A percentile compares a stretch with the other conserved stretches of the same genome.
These are phyloP conservation scores for Tothia fuscella DNA, from an alignment of 2,329 filamentous ascomycete genomes.

Conservation along the genomic window DNA sequence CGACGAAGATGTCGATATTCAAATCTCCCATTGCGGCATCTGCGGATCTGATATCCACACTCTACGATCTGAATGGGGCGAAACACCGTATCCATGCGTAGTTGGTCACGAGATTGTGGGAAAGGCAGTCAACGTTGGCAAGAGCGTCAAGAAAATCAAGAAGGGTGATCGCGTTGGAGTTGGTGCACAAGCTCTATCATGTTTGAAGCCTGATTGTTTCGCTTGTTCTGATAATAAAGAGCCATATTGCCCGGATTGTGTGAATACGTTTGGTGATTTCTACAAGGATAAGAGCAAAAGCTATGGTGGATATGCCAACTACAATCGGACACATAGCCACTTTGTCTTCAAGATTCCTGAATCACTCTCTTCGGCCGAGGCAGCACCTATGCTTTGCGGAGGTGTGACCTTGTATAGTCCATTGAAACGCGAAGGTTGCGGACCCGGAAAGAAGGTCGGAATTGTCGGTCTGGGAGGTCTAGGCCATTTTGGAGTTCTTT, in stretches of 20 bases:
- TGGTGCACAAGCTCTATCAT: slow-evolving; percentile 37
- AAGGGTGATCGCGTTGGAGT: slow-evolving; percentile 35
- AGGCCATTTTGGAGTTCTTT: slow-evolving; percentile 62
- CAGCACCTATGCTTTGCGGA: slow-evolving; percentile 64
- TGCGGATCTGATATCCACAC: slow-evolving; percentile 28
- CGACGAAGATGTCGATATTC: slow-evolving; percentile 22
- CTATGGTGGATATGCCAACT: slow-evolving; percentile 52
- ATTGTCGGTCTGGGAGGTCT: slow-evolving; percentile 62
- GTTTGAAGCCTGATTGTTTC: slow-evolving; percentile 36
- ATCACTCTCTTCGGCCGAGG: slow-evolving; percentile 34
- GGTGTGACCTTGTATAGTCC: slow-evolving; percentile 65
- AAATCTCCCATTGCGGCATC: slow-evolving; percentile 23
- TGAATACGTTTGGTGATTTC: slow-evolving; percentile 43
- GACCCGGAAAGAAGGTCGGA: slow-evolving; percentile 55
- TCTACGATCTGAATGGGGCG: slow-evolving; percentile 29
- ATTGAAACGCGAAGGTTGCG: slow-evolving; percentile 52
- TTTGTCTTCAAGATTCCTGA: slow-evolving; percentile 50
- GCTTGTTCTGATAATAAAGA: slow-evolving; percentile 38
- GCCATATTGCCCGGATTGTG: slow-evolving; percentile 27
- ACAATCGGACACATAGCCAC: slow-evolving; percentile 42
- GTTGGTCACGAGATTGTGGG: slow-evolving; percentile 33
- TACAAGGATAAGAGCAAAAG: slow-evolving; percentile 50
- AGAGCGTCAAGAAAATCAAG: slow-evolving; percentile 33
- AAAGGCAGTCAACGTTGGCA: slow-evolving; percentile 26
- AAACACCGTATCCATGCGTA: slow-evolving; percentile 24